Evolutionary conservation across 495 filamentous ascomycete genomes (phyloP).

Genomic region (Tuber indicum): DNA sequence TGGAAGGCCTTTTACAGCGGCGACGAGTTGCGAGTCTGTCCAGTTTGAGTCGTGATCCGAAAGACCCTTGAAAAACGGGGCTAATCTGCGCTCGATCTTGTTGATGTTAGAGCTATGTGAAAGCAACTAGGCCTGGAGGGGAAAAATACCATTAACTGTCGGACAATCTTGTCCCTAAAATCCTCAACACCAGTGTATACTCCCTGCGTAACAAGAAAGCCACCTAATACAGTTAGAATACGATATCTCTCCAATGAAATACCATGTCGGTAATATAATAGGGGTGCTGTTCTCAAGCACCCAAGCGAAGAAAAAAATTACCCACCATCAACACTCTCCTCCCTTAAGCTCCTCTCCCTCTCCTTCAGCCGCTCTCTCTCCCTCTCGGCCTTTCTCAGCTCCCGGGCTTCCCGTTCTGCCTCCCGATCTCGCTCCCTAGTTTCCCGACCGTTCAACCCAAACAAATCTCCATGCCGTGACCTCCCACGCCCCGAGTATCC

Average conservation of each 20-base stretch:
- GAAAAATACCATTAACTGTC: conserved; percentile 77
- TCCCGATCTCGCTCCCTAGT: conserved; percentile 43
- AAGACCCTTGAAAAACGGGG: conserved; percentile 91
- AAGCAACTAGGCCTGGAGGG: neutral
- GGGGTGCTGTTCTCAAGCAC: conserved; percentile 1
- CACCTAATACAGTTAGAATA: conserved; percentile 46
- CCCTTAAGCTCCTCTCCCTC: conserved; percentile 82
- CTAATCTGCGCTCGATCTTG: conserved; percentile 83
- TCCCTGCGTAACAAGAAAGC: conserved; percentile 88
- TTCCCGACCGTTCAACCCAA: conserved; percentile 35
- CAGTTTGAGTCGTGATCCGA: conserved; percentile 83
- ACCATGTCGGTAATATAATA: neutral
- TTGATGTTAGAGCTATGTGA: conserved; percentile 25
- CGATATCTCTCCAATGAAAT: conserved; percentile 2
- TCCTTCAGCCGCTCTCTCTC: conserved; percentile 74
- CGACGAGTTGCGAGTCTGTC: conserved; percentile 89
- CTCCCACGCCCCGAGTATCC: conserved; percentile 30
- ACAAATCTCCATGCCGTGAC: conserved; percentile 38
- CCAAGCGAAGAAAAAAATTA: conserved; percentile 12
- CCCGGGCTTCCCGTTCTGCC: conserved; percentile 87
- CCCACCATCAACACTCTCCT: conserved; percentile 77
- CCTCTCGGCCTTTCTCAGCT: conserved; percentile 75
- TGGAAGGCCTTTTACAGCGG: conserved; percentile 75
- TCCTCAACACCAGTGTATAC: conserved; percentile 89
- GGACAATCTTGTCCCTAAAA: conserved; percentile 81